Conservation (phyloP, 345 rosid genomes). For the Corchorus olitorius region DNA sequence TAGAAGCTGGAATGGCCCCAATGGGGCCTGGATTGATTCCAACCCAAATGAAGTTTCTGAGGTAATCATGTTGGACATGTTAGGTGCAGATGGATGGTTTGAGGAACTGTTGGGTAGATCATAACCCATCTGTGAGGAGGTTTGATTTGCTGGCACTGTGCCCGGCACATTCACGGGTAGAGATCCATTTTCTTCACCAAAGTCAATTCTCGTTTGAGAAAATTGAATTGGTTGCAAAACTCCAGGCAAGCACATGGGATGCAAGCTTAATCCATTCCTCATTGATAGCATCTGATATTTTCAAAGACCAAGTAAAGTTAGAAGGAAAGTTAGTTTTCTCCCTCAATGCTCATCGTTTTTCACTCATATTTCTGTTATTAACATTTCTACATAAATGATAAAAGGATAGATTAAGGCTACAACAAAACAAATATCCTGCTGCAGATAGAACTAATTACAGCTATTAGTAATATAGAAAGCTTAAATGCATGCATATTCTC, state of each 20-base stretch:
- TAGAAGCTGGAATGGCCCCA: constrained; percentile 46
- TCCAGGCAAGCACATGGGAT: constrained; percentile 68
- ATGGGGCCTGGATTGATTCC: constrained; percentile 58
- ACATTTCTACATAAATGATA: not conserved
- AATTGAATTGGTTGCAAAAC: constrained; percentile 51
- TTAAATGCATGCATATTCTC: not conserved
- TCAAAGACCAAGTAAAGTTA: constrained; percentile 22
- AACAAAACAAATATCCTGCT: constrained; percentile 1
- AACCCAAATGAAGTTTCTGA: constrained; percentile 48
- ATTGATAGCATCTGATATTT: constrained; percentile 68
- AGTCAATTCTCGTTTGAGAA: constrained; percentile 37
- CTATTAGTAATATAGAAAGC: not conserved
- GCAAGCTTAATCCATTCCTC: constrained; percentile 76
- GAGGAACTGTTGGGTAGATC: constrained; percentile 37
- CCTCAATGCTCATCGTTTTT: not conserved
- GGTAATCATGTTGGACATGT: constrained; percentile 41
- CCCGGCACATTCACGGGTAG: constrained; percentile 30
- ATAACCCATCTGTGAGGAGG: constrained; percentile 30
- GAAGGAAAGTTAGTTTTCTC: not conserved
- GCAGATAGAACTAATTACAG: not conserved
- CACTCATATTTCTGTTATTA: not conserved
- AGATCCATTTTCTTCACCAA: constrained; percentile 36
- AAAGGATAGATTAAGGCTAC: not conserved
- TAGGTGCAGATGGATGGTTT: constrained; percentile 37
- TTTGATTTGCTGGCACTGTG: constrained; percentile 34